These are phyloP conservation scores for Plasmodium berghei DNA, from an alignment of 169 alveolate species.

Conservation along the genomic window DNA sequence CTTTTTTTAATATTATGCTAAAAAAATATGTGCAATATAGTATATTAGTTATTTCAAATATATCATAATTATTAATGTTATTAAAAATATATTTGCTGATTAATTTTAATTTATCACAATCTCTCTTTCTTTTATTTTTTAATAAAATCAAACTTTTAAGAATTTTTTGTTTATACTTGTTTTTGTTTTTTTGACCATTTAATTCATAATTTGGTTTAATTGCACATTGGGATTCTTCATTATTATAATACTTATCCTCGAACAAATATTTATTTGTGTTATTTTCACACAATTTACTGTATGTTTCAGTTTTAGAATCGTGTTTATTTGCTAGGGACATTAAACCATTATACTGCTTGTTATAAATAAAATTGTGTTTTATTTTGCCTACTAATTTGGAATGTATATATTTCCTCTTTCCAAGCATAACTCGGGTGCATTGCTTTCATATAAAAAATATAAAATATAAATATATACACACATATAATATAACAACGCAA, in stretches of 20 bases:
- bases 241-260: background rate
- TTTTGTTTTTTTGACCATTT: background rate
- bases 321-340: background rate
- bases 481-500: no score
- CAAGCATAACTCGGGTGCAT: background rate
- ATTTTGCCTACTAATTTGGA: background rate
- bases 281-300: background rate
- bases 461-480: background rate
- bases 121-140: conserved; percentile 38
- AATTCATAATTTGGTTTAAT: background rate
- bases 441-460: background rate
- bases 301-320: background rate
- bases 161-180: conserved; percentile 11
- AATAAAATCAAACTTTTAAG: conserved; percentile 16
- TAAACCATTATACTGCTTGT: background rate
- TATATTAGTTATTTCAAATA: conserved; percentile 36
- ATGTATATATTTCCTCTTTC: background rate
- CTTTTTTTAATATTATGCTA: conserved; percentile 57
- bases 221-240: background rate
- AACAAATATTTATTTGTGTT: background rate
- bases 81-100: conserved; percentile 17
- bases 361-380: background rate
- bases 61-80: conserved; percentile 22
- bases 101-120: conserved; percentile 24
- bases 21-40: conserved; percentile 51